phyloP scores from a whole-genome alignment of 2,329 filamentous ascomycete species.

The Metarhizium rileyi region DNA sequence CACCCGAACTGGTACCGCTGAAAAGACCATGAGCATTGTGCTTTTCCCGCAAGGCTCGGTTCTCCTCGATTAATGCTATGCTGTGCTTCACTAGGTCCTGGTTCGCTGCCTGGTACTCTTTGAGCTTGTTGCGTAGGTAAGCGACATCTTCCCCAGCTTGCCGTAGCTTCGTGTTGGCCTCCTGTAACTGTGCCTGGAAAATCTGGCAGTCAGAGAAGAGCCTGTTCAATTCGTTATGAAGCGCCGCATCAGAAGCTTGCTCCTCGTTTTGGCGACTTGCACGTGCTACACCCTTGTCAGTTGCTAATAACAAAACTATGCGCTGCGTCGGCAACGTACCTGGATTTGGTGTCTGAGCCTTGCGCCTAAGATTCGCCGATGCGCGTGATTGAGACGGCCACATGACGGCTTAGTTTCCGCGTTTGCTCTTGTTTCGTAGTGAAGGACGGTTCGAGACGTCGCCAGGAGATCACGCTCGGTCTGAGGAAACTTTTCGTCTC shows the following conservation, averaged over 20 bases:
- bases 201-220: conserved; percentile 12
- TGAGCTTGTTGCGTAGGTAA: background rate
- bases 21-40: conserved; percentile 15
- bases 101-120: conserved; percentile 12
- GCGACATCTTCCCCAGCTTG: conserved; percentile 16
- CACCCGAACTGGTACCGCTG: no score
- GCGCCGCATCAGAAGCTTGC: conserved; percentile 9
- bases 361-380: conserved; percentile 12
- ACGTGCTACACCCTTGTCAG: conserved; percentile 1
- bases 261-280: conserved; percentile 12
- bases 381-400: conserved; percentile 8
- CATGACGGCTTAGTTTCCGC: conserved; percentile 6
- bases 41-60: conserved; percentile 20
- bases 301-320: background rate
- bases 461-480: background rate
- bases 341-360: conserved; percentile 2
- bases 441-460: background rate
- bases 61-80: conserved; percentile 18
- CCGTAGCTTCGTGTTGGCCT: conserved; percentile 20
- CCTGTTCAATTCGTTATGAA: conserved; percentile 17
- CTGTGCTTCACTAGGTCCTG: conserved; percentile 10
- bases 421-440: background rate
- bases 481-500: background rate
- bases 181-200: conserved; percentile 18
- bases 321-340: conserved; percentile 4